Percentiles rank a stretch among this genome's conserved stretches.
Conservation (phyloP, 805 yeast genomes). For the Candida xiaguanensis region DNA sequence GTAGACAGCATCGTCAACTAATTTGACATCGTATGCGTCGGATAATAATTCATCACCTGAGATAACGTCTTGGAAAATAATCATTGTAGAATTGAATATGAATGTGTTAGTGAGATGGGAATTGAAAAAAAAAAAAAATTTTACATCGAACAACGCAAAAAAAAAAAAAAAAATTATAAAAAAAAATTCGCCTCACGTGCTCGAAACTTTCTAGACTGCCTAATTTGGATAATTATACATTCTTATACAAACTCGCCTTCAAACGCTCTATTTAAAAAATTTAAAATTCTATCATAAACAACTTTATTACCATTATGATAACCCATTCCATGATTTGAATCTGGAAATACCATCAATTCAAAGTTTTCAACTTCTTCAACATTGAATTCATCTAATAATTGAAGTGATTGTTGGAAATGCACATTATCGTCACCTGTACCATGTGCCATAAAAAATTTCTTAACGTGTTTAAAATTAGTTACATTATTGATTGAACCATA, state of each 20-base stretch:
- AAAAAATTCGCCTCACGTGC: constrained; percentile 10
- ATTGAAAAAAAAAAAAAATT: constrained; percentile 8
- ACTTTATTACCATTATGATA: constrained; percentile 71
- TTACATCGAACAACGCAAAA: constrained; percentile 1
- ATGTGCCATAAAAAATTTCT: constrained; percentile 66
- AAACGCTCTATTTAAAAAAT: constrained; percentile 17
- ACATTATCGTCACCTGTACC: constrained; percentile 87
- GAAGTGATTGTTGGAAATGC: constrained; percentile 67
- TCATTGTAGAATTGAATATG: constrained; percentile 22
- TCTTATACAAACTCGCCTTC: constrained; percentile 12
- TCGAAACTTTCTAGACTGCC: constrained; percentile 9
- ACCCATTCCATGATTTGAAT: constrained; percentile 69
- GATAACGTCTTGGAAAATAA: constrained; percentile 63
- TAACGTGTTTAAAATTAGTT: constrained; percentile 43
- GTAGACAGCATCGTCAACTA: constrained; percentile 87
- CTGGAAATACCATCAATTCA: constrained; percentile 77
- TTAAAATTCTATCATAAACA: constrained; percentile 49
- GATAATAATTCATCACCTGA: constrained; percentile 96
- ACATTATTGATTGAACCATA: constrained; percentile 43
- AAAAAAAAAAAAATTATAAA: constrained; percentile 9
- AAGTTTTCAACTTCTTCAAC: constrained; percentile 75
- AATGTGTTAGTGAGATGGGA: constrained; percentile 3
- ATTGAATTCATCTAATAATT: constrained; percentile 63
- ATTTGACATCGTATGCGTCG: constrained; percentile 89
- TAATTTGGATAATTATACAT: constrained; percentile 7